Evolutionary conservation across 805 yeast genomes (phyloP), one percentile per base, ranked within the genome.

Genomic region (Kodamaea sagamina): DNA sequence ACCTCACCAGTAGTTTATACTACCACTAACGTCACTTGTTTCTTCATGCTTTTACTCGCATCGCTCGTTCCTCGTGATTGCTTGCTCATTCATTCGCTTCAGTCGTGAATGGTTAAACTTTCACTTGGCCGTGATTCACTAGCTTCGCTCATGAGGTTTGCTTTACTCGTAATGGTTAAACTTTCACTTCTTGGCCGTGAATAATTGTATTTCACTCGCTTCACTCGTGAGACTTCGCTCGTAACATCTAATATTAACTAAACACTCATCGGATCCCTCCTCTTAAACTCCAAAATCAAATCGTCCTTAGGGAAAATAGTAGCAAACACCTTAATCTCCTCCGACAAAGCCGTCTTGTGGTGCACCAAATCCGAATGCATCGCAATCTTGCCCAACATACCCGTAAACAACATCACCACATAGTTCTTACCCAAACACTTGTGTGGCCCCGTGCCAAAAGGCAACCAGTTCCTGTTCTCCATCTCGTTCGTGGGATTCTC

Each of bases 241-340:
- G n/a, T n/a, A n/a, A n/a, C n/a, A n/a, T n/a, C n/a, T 18, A 17
- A 32, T 9, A 15, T 32, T 11, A 21, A 7, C 15, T 32, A 32
- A 32, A 29, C 34, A 13, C 10, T 19, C 34, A 29, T 13, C 3
- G 34, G 81, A 51, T 86, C 86, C 70, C 93, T 81, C 53, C 61
- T 71, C 38, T 71, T 74, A 74, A 90, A 92, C 54, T 82, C 72
- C 62, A 93, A 70, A 51, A 87, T 79, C 61, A 95, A 81, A 64
- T 93, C 97, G 68, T 93, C 99, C 65, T 88, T 82, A 19, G 99
- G 99, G 86, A 93, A 93, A 62, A 93, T 89, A 13, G 99, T 93
- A 19, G 99, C 99, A 63, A 93, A 93, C 29, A 93, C 98, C 61
- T 89, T 87, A 59, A 93, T 89, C 59, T 89, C 83, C 71, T 93